Percentiles rank a stretch among this genome's conserved stretches.
phyloP scores from a whole-genome alignment of 352 stramenopile species.

The Peronospora farinosa region DNA sequence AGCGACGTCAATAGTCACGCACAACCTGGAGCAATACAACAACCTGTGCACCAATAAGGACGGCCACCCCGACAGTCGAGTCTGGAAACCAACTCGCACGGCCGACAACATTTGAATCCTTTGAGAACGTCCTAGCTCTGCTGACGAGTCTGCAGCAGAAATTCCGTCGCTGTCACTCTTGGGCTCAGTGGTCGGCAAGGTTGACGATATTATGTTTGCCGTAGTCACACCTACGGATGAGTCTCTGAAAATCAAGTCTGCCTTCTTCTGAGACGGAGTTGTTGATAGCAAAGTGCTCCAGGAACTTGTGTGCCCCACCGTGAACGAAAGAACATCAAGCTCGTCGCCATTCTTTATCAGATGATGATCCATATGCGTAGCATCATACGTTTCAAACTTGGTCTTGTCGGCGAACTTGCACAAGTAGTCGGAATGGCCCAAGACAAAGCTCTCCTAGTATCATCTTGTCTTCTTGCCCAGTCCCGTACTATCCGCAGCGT shows the following conservation, averaged over 20 bases:
- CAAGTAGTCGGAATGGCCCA: constrained; percentile 22
- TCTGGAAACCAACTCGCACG: constrained; percentile 25
- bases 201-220: constrained; percentile 37
- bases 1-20: constrained; percentile 22
- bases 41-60: constrained; percentile 27
- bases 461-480: constrained; percentile 48
- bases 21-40: constrained; percentile 30
- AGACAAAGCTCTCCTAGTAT: constrained; percentile 32
- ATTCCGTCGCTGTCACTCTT: constrained; percentile 31
- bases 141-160: constrained; percentile 2
- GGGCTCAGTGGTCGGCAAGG: constrained; percentile 24
- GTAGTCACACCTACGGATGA: constrained; percentile 26
- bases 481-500: constrained; percentile 16
- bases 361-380: constrained; percentile 45
- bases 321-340: constrained; percentile 70
- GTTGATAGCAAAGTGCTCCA: constrained; percentile 31
- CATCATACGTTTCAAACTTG: constrained; percentile 42
- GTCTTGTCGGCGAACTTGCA: constrained; percentile 54
- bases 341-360: constrained; percentile 29
- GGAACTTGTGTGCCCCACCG: constrained; percentile 19
- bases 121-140: constrained; percentile 14
- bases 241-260: constrained; percentile 31
- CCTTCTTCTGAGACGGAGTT: constrained; percentile 26
- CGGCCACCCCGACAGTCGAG: constrained; percentile 24
- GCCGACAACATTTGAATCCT: constrained; percentile 29